Base-by-base conservation (phyloP, 495 filamentous ascomycete genomes). In the Aspergillus hancockii region DNA sequence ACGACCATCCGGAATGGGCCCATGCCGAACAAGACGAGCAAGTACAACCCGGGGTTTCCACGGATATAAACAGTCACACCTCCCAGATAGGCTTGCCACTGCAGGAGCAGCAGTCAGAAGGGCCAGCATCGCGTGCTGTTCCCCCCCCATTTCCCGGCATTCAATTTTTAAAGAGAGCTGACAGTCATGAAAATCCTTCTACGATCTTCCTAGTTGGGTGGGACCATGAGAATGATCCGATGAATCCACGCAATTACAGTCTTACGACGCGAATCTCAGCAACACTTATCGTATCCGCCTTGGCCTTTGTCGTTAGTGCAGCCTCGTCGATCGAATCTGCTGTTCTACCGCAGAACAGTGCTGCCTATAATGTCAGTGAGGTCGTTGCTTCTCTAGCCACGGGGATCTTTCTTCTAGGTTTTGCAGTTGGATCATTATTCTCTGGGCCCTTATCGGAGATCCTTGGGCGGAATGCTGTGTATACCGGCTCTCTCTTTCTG, bases 381-480 rank as follows among this genome's bases (percentile, higher is more conserved):
- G 79, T 85, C 4, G 75, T 76, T 0, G 83, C 82, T 54, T 77
- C 78, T 18, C 67, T 87, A 3, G 45, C 25, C 19, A 36, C 51
- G 60, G 83, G 80, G 6, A 46, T 88, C 6, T 90, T 83, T 60
- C 71, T 90, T 1, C 67, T 85, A 40, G 87, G 85, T 5, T 88
- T 89, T 60, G 85, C 83, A 0, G 65, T 75, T n/a, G 87, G 75
- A 12, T 71, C 72, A 0, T 63, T 83, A 0, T 67, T 83, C 49
- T 74, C 76, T 28, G 80, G 80, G 23, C 80, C 81, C 1, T 54
- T 83, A 5, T 79, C 73, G 30, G 88, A 90, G 60, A 87, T 85
- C 0, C 66, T 88, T 16, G 80, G 79, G 18, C 74, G 79, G 18
- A 83, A 83, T 63, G 77, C 80, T 7, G 77, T 86, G 12, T 89